Evolutionary conservation across 345 rosid species (phyloP).

Genomic region (Trapa bicornis): DNA sequence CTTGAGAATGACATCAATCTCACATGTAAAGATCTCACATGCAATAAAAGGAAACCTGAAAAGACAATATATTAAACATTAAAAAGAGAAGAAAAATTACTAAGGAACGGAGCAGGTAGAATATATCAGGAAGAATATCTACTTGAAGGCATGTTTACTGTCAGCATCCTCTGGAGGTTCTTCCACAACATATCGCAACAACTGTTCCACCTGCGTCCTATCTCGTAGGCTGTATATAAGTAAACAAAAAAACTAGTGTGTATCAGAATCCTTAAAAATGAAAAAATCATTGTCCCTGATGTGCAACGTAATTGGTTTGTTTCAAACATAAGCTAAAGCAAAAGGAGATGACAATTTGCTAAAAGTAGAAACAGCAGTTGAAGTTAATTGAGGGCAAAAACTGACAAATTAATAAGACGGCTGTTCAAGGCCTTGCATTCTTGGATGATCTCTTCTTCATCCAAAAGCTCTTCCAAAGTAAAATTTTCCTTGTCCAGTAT

Average conservation of each 20-base stretch:
- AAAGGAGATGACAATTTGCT: not conserved
- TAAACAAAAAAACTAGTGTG: no score
- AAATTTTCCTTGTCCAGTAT: slow-evolving; percentile 77
- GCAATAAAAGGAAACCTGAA: slow-evolving; percentile 90
- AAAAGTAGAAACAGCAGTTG: not conserved
- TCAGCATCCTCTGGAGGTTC: slow-evolving; percentile 84
- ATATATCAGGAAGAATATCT: slow-evolving; percentile 13
- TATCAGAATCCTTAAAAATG: no score
- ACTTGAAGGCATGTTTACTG: slow-evolving; percentile 80
- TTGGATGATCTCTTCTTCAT: slow-evolving; percentile 98
- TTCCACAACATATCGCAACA: slow-evolving; percentile 65
- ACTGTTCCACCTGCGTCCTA: slow-evolving; percentile 85
- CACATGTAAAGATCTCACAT: slow-evolving; percentile 94
- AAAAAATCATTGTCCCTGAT: not conserved
- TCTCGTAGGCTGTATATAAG: slow-evolving; percentile 59
- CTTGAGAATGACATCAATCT: slow-evolving; percentile 92
- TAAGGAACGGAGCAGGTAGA: not conserved
- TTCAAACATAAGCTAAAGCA: not conserved
- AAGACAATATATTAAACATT: slow-evolving; percentile 5
- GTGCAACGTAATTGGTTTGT: not conserved
- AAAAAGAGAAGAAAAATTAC: not conserved
- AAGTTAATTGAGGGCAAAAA: not conserved
- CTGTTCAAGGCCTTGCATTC: slow-evolving; percentile 98
- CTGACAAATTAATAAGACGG: slow-evolving; percentile 90
- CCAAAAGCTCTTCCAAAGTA: slow-evolving; percentile 91